Percentiles rank a stretch among this genome's conserved stretches.
Evolutionary conservation across 768 basidiomycete species (phyloP).

Genomic region (Calvatia gigantea): DNA sequence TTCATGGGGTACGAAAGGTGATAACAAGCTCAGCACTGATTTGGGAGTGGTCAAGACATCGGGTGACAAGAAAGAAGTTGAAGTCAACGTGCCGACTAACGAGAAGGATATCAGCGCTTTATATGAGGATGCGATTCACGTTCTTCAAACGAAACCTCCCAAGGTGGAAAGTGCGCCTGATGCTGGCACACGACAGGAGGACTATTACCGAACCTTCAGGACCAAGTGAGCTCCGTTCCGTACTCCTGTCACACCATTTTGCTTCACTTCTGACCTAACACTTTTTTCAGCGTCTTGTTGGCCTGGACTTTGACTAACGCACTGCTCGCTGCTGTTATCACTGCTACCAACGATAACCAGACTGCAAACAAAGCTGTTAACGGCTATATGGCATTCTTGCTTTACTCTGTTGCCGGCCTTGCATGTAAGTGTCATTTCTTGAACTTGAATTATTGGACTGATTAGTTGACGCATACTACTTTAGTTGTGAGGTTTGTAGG

Average conservation of each 20-base stretch:
- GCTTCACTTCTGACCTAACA: conserved; percentile 9
- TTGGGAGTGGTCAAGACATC: conserved; percentile 75
- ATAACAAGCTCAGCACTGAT: conserved; percentile 81
- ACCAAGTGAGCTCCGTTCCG: conserved; percentile 63
- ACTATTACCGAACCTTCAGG: conserved; percentile 85
- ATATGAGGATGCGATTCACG: conserved; percentile 89
- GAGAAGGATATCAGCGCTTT: conserved; percentile 87
- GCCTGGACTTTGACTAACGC: conserved; percentile 89
- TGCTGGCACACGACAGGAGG: conserved; percentile 63
- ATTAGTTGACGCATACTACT: not conserved
- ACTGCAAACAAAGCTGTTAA: conserved; percentile 57
- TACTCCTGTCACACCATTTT: not conserved
- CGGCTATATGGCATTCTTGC: conserved; percentile 85
- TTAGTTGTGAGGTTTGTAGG: conserved; percentile 84
- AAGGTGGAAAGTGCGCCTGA: conserved; percentile 67
- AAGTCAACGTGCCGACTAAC: conserved; percentile 80
- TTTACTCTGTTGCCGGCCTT: conserved; percentile 85
- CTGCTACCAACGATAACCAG: conserved; percentile 43
- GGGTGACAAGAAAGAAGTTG: conserved; percentile 77
- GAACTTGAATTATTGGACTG: not conserved
- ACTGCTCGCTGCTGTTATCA: conserved; percentile 70
- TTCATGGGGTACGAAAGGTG: conserved; percentile 95
- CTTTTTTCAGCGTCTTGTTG: conserved; percentile 56
- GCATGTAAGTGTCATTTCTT: conserved; percentile 55
- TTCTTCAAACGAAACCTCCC: conserved; percentile 74